These are phyloP conservation scores for Claviceps sp. DNA, from an alignment of 2,329 filamentous ascomycete species.

Conservation along the genomic window DNA sequence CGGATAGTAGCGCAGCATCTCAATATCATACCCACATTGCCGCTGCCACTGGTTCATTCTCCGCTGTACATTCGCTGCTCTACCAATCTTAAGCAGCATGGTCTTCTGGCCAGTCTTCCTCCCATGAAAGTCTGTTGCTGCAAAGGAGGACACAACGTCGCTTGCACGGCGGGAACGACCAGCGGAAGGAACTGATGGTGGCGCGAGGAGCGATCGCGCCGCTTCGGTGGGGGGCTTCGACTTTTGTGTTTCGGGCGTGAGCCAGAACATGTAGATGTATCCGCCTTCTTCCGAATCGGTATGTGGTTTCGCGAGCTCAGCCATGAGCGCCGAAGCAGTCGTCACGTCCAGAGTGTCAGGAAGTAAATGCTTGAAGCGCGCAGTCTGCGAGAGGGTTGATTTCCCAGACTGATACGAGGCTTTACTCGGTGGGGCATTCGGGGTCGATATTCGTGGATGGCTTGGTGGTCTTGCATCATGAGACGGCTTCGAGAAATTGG, in stretches of 20 bases:
- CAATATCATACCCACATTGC: constrained; percentile 82
- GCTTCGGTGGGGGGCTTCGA: constrained; percentile 43
- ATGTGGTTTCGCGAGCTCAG: constrained; percentile 60
- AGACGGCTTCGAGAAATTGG: constrained; percentile 2
- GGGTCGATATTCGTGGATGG: constrained; percentile 1
- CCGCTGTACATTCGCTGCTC: constrained; percentile 71
- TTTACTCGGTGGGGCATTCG: constrained; percentile 16
- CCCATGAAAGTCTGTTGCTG: constrained; percentile 14
- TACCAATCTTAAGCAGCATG: constrained; percentile 54
- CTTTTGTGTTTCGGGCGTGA: constrained; percentile 51
- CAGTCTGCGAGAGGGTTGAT: constrained; percentile 19
- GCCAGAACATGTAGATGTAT: constrained; percentile 99
- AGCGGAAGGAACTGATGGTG: constrained; percentile 25
- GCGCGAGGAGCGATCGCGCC: constrained; percentile 43
- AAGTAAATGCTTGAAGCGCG: constrained; percentile 39
- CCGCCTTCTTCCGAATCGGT: constrained; percentile 61
- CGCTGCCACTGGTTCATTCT: constrained; percentile 86
- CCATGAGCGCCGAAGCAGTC: constrained; percentile 55
- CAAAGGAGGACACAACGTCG: constrained; percentile 41
- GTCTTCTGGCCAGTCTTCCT: constrained; percentile 33
- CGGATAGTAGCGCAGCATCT: constrained; percentile 83
- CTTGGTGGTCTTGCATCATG: background rate
- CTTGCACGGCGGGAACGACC: constrained; percentile 33
- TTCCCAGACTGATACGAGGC: constrained; percentile 16
- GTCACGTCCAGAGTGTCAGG: constrained; percentile 52